Conservation (phyloP, 441 rosid genomes). For the Bruguiera hainesii region DNA sequence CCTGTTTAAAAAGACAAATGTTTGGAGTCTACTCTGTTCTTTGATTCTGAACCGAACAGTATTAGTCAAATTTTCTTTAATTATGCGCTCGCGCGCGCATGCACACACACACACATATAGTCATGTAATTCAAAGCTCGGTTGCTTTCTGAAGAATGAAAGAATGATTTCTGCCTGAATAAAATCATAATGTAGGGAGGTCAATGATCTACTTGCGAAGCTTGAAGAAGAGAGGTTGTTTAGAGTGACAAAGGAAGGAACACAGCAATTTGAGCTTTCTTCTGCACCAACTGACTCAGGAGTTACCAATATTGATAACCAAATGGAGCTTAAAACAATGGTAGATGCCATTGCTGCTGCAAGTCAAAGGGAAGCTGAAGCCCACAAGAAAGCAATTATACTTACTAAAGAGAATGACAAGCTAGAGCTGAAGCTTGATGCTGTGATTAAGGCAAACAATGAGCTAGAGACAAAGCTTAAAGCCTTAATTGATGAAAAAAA, state of each 20-base stretch:
- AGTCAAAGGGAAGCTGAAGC: slow-evolving; percentile 96
- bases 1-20: neutral
- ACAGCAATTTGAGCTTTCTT: slow-evolving; percentile 23
- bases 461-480: slow-evolving; percentile 50
- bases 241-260: slow-evolving; percentile 34
- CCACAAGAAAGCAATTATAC: slow-evolving; percentile 59
- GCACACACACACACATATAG: too few relatives aligned
- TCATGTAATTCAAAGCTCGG: too few relatives aligned
- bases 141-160: neutral
- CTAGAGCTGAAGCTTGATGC: slow-evolving; percentile 27
- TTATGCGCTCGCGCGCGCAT: too few relatives aligned
- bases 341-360: slow-evolving; percentile 93
- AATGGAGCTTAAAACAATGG: slow-evolving; percentile 90
- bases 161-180: slow-evolving; percentile 1
- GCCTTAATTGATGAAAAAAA: slow-evolving; percentile 82
- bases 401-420: slow-evolving; percentile 56
- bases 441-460: slow-evolving; percentile 33
- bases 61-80: too few relatives aligned
- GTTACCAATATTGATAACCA: slow-evolving; percentile 45
- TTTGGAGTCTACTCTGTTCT: neutral
- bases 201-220: slow-evolving; percentile 44
- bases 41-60: too few relatives aligned
- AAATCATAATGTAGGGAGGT: slow-evolving; percentile 47
- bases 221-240: slow-evolving; percentile 53
- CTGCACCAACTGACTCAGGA: slow-evolving; percentile 26